These are phyloP conservation scores for Galerina sulciceps DNA, from an alignment of 768 basidiomycete genomes.

Conservation along the genomic window DNA sequence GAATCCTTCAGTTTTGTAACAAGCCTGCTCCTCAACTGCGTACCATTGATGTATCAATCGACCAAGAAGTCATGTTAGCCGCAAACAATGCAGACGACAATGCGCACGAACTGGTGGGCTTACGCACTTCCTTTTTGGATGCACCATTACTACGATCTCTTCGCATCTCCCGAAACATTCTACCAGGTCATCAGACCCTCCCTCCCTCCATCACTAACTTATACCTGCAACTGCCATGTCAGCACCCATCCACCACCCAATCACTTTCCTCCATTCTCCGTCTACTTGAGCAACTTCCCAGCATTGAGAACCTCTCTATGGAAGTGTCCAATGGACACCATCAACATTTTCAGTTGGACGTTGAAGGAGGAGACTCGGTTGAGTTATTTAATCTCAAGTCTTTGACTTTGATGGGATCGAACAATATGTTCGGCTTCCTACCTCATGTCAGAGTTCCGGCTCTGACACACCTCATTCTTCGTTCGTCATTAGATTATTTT, in stretches of 20 bases:
- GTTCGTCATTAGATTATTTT: slow-evolving; percentile 21
- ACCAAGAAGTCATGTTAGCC: slow-evolving; percentile 30
- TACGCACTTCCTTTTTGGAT: slow-evolving; percentile 33
- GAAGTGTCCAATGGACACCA: slow-evolving; percentile 35
- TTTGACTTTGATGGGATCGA: slow-evolving; percentile 32
- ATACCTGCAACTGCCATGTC: slow-evolving; percentile 34
- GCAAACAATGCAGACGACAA: slow-evolving; percentile 18
- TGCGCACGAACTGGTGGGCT: slow-evolving; percentile 25
- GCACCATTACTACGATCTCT: slow-evolving; percentile 39
- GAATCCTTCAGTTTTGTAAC: slow-evolving; percentile 41
- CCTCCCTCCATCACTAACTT: slow-evolving; percentile 38
- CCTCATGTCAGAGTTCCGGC: slow-evolving; percentile 33
- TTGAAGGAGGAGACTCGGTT: slow-evolving; percentile 17
- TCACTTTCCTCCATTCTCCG: slow-evolving; percentile 28
- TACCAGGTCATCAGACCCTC: slow-evolving; percentile 36
- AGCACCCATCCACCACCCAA: slow-evolving; percentile 15
- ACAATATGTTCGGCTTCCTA: slow-evolving; percentile 34
- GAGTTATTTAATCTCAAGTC: slow-evolving; percentile 27
- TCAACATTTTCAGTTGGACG: slow-evolving; percentile 26
- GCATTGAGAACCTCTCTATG: slow-evolving; percentile 46
- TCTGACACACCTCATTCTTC: slow-evolving; percentile 19
- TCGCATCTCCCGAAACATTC: slow-evolving; percentile 35
- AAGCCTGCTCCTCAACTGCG: slow-evolving; percentile 39
- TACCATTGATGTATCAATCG: slow-evolving; percentile 32
- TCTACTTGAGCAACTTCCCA: slow-evolving; percentile 41